phyloP scores from a whole-genome alignment of 441 rosid species.

The Arabidopsis hybrid region DNA sequence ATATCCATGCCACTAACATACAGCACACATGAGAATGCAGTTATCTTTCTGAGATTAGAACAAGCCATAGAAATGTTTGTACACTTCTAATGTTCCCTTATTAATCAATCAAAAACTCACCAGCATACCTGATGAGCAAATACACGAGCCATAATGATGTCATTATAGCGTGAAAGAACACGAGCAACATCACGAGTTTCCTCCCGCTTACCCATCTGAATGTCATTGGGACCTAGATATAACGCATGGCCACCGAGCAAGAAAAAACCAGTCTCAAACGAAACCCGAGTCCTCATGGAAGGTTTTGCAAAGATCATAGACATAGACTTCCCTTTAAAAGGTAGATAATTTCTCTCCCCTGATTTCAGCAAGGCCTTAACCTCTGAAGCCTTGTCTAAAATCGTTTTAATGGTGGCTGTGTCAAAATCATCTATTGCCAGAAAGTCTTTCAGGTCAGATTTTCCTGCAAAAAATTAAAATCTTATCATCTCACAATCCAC shows the following conservation, averaged over 20 bases:
- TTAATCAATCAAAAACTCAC: slow-evolving; percentile 53
- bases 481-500: neutral
- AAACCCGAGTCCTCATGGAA: slow-evolving; percentile 96
- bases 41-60: neutral
- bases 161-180: slow-evolving; percentile 87
- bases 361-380: slow-evolving; percentile 83
- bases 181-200: slow-evolving; percentile 98
- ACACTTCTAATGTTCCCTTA: neutral
- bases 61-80: slow-evolving; percentile 7
- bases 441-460: slow-evolving; percentile 67
- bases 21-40: neutral
- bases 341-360: slow-evolving; percentile 80
- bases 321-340: slow-evolving; percentile 95
- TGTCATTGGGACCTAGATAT: slow-evolving; percentile 89
- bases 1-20: slow-evolving; percentile 5
- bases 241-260: slow-evolving; percentile 97
- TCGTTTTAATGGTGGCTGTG: slow-evolving; percentile 74
- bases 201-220: slow-evolving; percentile 98
- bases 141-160: slow-evolving; percentile 96
- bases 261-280: slow-evolving; percentile 95
- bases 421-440: slow-evolving; percentile 89
- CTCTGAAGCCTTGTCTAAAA: slow-evolving; percentile 78
- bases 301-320: slow-evolving; percentile 99
- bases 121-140: slow-evolving; percentile 98
- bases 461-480: slow-evolving; percentile 47